Base-by-base conservation (phyloP, 176 grass and related monocot species). In the Triticum urartu region DNA sequence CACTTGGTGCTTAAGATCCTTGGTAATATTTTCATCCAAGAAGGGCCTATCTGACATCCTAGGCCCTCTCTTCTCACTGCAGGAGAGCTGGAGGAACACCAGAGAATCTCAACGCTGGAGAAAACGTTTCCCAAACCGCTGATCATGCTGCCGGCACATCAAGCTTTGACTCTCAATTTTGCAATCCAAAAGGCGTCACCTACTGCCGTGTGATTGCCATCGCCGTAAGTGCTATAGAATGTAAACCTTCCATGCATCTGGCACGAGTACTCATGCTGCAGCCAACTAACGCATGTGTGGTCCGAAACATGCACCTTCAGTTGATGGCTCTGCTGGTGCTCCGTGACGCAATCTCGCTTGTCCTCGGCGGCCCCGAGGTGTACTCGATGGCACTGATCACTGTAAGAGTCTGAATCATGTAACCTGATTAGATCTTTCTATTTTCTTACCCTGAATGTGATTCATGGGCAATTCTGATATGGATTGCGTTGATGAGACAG, bases 301-400 rank as follows among this genome's bases (percentile, higher is more conserved):
- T 78, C 24, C 79, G 20, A 18, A 61, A 24, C n/a, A 73, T 28
- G 18, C 60, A 56, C 25, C 12, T 89, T 74, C 90, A 95, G 93
- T 87, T 95, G 83, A 87, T 92, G 86, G 64, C 65, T 82, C 68
- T 92, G 69, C 75, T 95, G 80, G 43, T 89, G 22, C 83, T 95
- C 47, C 93, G 84, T 52, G 90, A 95, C 2, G 50, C 66, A 0
- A 85, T 92, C 68, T 83, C 78, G 28, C 56, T 92, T 50, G 64
- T 95, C 61, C 75, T 95, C n/a, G 64, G 38, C 38, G 78, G 81
- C 30, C 18, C 77, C 24, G 72, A 90, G 42, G 72, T 70, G 77
- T 79, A 75, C 72, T 89, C 93, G 7, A 68, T 77, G 22, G 45
- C 84, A 28, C 76, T 86, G 30, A 59, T 91, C 80, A 75, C 66